Conservation (phyloP, 2,329 filamentous ascomycete genomes). For the Xylaria sp. region DNA sequence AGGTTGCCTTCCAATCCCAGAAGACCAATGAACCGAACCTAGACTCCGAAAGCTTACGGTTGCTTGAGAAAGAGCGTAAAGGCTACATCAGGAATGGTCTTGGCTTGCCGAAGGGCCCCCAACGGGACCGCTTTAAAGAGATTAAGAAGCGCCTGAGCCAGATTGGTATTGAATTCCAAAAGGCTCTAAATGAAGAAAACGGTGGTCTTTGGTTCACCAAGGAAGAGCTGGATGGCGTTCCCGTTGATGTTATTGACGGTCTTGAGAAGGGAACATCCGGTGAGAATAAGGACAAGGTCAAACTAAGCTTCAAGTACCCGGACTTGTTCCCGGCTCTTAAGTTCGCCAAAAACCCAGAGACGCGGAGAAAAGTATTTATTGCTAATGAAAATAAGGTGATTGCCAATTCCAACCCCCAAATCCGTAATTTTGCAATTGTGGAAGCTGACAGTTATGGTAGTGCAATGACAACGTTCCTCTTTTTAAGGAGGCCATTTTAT, state of each 20-base stretch:
- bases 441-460: conserved; percentile 38
- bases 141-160: conserved; percentile 81
- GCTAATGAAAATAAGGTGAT: conserved; percentile 78
- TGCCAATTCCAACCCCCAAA: neutral
- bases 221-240: conserved; percentile 76
- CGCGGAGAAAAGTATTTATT: conserved; percentile 71
- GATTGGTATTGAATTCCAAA: conserved; percentile 76
- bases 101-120: conserved; percentile 68
- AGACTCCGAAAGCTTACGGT: conserved; percentile 71
- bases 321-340: conserved; percentile 80
- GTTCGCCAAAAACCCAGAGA: conserved; percentile 73
- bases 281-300: conserved; percentile 75
- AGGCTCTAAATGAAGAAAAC: conserved; percentile 82
- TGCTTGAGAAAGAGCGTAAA: conserved; percentile 80
- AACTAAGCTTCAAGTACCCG: conserved; percentile 82
- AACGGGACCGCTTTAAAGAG: conserved; percentile 82
- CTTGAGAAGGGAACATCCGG: conserved; percentile 76
- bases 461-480: conserved; percentile 73
- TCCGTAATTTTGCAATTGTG: neutral
- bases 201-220: conserved; percentile 80
- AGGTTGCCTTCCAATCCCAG: conserved; percentile 62
- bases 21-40: conserved; percentile 59
- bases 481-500: conserved; percentile 75
- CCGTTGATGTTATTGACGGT: conserved; percentile 67
- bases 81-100: conserved; percentile 78